A percentile compares a stretch with the other conserved stretches of the same genome.
phyloP scores from a whole-genome alignment of 2,329 filamentous ascomycete species.

The Aspergillus neotritici region DNA sequence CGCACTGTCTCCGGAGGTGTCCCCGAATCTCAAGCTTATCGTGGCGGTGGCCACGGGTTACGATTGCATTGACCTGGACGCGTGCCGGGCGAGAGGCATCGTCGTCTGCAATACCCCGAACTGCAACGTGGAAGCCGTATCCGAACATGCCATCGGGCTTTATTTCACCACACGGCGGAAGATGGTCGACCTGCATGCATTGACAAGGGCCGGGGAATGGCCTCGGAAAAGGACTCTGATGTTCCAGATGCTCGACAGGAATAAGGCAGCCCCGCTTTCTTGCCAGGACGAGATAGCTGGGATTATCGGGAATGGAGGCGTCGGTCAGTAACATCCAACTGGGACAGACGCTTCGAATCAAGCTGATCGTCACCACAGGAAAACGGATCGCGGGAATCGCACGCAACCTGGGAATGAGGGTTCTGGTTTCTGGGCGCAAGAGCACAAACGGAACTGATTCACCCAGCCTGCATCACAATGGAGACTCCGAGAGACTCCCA shows the following conservation, averaged over 20 bases:
- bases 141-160: slow-evolving; percentile 48
- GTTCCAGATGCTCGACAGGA: slow-evolving; percentile 18
- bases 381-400: slow-evolving; percentile 44
- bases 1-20: slow-evolving; percentile 37
- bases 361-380: slow-evolving; percentile 12
- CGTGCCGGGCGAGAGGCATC: slow-evolving; percentile 40
- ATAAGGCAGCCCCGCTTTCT: slow-evolving; percentile 38
- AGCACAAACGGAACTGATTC: slow-evolving; percentile 17
- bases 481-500: slow-evolving; percentile 8
- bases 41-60: slow-evolving; percentile 45
- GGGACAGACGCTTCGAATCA: neutral
- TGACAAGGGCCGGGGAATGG: slow-evolving; percentile 39
- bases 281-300: slow-evolving; percentile 47
- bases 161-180: slow-evolving; percentile 45
- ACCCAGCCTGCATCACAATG: slow-evolving; percentile 3
- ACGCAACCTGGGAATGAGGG: slow-evolving; percentile 44
- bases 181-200: slow-evolving; percentile 34
- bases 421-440: slow-evolving; percentile 47
- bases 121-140: slow-evolving; percentile 46
- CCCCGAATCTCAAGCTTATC: slow-evolving; percentile 43
- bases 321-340: slow-evolving; percentile 29
- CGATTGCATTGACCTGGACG: slow-evolving; percentile 44
- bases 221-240: slow-evolving; percentile 34
- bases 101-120: slow-evolving; percentile 43
- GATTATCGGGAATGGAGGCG: slow-evolving; percentile 46